A percentile compares a stretch with the other conserved stretches of the same genome.
Evolutionary conservation across 2,329 filamentous ascomycete species (phyloP).

Genomic region (Penicillium sclerotigenum): DNA sequence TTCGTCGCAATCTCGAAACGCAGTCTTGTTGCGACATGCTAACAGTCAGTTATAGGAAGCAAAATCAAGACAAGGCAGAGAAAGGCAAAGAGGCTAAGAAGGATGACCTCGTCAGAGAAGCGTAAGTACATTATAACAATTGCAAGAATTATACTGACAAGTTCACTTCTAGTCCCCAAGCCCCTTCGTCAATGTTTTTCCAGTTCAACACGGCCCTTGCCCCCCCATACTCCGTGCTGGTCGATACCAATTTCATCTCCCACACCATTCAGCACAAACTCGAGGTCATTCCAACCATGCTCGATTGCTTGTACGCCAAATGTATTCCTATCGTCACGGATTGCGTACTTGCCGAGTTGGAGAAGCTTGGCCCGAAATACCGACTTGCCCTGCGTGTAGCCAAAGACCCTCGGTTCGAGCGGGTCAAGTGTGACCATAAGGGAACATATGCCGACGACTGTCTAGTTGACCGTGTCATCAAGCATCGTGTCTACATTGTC

Average conservation of each 20-base stretch:
- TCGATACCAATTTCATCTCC: conserved; percentile 87
- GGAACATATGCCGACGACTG: conserved; percentile 87
- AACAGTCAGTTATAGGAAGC: conserved; percentile 14
- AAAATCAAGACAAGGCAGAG: conserved; percentile 19
- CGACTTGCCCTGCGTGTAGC: conserved; percentile 81
- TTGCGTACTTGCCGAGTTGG: conserved; percentile 79
- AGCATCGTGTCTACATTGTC: conserved; percentile 74
- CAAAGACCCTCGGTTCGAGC: conserved; percentile 81
- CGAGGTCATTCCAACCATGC: conserved; percentile 80
- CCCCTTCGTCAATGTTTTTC: conserved; percentile 82
- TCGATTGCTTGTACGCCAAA: conserved; percentile 91
- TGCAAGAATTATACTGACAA: conserved; percentile 7
- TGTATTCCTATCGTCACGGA: conserved; percentile 83
- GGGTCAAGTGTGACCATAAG: conserved; percentile 85
- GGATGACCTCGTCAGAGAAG: conserved; percentile 25
- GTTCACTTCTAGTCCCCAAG: conserved; percentile 58
- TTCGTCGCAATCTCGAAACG: conserved; percentile 16
- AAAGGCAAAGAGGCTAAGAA: conserved; percentile 17
- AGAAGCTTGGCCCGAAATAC: conserved; percentile 87
- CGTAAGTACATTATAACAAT: conserved; percentile 10
- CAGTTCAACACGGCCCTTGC: conserved; percentile 81
- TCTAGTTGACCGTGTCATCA: conserved; percentile 68
- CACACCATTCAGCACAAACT: conserved; percentile 91
- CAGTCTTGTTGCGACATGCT: neutral
- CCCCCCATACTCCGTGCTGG: conserved; percentile 75